Percentiles rank a stretch among this genome's conserved stretches.
Evolutionary conservation across 1,139 yeast species (phyloP).

Genomic region (Zhuliangozyma blackwelliae): DNA sequence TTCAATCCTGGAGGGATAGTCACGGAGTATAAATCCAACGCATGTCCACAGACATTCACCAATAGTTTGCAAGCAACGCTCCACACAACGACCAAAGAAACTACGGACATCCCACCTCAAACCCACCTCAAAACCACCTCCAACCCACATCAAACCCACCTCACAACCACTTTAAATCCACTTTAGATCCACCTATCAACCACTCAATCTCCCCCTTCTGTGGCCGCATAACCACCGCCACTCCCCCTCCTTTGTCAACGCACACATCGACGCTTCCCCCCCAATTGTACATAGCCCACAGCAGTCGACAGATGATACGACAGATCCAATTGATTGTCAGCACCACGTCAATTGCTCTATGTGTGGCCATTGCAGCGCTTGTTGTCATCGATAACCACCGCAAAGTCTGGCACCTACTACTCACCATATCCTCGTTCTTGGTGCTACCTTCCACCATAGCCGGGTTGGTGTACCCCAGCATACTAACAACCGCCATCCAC

Average conservation of each 20-base stretch:
- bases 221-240: slow-evolving; percentile 1
- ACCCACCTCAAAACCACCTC: too few species aligned
- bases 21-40: too few species aligned
- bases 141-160: too few species aligned
- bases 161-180: too few species aligned
- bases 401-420: slow-evolving; percentile 5
- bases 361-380: slow-evolving; percentile 4
- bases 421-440: slow-evolving; percentile 3
- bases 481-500: slow-evolving; percentile 6
- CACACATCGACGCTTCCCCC: slow-evolving; percentile 1
- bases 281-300: background rate
- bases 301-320: slow-evolving; percentile 3
- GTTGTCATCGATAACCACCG: slow-evolving; percentile 3
- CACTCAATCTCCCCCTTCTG: too few species aligned
- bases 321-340: slow-evolving; percentile 6
- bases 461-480: slow-evolving; percentile 2
- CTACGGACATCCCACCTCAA: too few species aligned
- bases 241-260: slow-evolving; percentile 1
- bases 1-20: too few species aligned
- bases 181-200: too few species aligned
- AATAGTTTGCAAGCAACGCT: too few species aligned
- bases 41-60: too few species aligned
- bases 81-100: too few species aligned
- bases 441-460: slow-evolving; percentile 3
- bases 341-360: slow-evolving; percentile 2